Evolutionary conservation across 306 rosid species (phyloP).

Genomic region (Elaeagnus macrophylla): DNA sequence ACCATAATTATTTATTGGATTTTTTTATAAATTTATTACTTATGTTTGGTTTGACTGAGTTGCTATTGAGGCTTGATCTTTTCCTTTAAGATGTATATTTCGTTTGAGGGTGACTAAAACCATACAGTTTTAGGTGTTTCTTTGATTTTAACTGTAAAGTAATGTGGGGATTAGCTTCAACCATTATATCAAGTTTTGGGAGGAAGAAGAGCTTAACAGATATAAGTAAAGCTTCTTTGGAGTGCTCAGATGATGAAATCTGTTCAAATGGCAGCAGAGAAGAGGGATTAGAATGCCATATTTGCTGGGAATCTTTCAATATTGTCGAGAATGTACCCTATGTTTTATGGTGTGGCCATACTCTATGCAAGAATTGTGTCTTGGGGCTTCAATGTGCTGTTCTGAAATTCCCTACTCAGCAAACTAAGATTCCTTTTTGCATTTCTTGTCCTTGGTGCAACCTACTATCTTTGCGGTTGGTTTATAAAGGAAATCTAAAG

Average conservation of each 20-base stretch:
- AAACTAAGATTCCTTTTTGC: slow-evolving; percentile 54
- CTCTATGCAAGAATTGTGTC: slow-evolving; percentile 77
- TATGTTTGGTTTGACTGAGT: not conserved
- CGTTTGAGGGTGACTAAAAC: slow-evolving; percentile 15
- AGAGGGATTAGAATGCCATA: slow-evolving; percentile 85
- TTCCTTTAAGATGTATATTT: slow-evolving; percentile 13
- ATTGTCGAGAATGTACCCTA: slow-evolving; percentile 91
- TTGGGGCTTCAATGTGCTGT: slow-evolving; percentile 87
- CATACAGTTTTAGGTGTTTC: slow-evolving; percentile 13
- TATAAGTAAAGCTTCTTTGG: slow-evolving; percentile 38
- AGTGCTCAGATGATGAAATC: slow-evolving; percentile 76
- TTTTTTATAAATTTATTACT: too few species aligned
- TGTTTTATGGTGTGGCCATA: slow-evolving; percentile 95
- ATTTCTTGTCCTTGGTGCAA: slow-evolving; percentile 93
- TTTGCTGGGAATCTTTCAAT: slow-evolving; percentile 89
- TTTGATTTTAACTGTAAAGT: slow-evolving; percentile 6
- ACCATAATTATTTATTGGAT: too few species aligned
- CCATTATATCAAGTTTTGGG: slow-evolving; percentile 53
- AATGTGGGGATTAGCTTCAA: slow-evolving; percentile 82
- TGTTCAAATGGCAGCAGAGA: slow-evolving; percentile 69
- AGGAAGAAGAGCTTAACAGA: slow-evolving; percentile 43
- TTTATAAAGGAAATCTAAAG: slow-evolving; percentile 65
- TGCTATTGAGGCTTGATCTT: slow-evolving; percentile 2
- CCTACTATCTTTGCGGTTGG: slow-evolving; percentile 50
- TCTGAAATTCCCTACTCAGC: slow-evolving; percentile 57